A percentile compares a stretch with the other conserved stretches of the same genome.
phyloP scores from a whole-genome alignment of 2,329 filamentous ascomycete species.

The Aspergillus fumigatus region DNA sequence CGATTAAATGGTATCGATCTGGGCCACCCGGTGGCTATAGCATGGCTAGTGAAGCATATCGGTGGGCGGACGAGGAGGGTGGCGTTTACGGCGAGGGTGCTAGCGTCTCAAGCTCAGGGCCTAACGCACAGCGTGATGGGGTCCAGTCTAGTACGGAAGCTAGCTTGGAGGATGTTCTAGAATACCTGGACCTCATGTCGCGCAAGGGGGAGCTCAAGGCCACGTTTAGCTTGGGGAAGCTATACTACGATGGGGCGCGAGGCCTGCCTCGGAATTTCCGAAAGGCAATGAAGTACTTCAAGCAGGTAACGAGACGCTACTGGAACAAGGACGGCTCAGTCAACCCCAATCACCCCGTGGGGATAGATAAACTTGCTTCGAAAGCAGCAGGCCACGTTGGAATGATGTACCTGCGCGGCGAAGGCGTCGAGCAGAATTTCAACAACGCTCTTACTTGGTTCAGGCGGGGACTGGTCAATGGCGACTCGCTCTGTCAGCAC shows the following conservation, averaged over 20 bases:
- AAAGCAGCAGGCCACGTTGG: slow-evolving; percentile 86
- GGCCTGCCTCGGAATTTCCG: slow-evolving; percentile 68
- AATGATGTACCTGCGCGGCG: slow-evolving; percentile 82
- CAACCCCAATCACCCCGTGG: slow-evolving; percentile 63
- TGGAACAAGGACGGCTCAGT: slow-evolving; percentile 77
- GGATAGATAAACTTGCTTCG: slow-evolving; percentile 71
- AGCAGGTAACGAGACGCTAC: slow-evolving; percentile 71
- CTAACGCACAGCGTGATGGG: slow-evolving; percentile 69
- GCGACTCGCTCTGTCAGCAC: slow-evolving; percentile 80
- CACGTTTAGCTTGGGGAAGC: slow-evolving; percentile 76
- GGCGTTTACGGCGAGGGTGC: slow-evolving; percentile 95
- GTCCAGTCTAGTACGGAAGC: slow-evolving; percentile 76
- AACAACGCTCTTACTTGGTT: slow-evolving; percentile 77
- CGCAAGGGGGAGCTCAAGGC: slow-evolving; percentile 85
- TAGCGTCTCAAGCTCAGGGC: slow-evolving; percentile 80
- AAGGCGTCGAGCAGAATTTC: slow-evolving; percentile 76
- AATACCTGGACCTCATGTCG: slow-evolving; percentile 87
- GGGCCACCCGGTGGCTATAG: slow-evolving; percentile 84
- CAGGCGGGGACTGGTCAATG: slow-evolving; percentile 67
- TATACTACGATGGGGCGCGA: slow-evolving; percentile 83
- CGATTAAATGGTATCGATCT: slow-evolving; percentile 78
- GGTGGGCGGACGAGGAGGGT: slow-evolving; percentile 83
- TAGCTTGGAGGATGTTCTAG: slow-evolving; percentile 86
- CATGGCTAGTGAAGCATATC: slow-evolving; percentile 72
- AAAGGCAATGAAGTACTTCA: slow-evolving; percentile 74